Base-by-base conservation (phyloP, 768 basidiomycete genomes). In the Termitomyces sp. region DNA sequence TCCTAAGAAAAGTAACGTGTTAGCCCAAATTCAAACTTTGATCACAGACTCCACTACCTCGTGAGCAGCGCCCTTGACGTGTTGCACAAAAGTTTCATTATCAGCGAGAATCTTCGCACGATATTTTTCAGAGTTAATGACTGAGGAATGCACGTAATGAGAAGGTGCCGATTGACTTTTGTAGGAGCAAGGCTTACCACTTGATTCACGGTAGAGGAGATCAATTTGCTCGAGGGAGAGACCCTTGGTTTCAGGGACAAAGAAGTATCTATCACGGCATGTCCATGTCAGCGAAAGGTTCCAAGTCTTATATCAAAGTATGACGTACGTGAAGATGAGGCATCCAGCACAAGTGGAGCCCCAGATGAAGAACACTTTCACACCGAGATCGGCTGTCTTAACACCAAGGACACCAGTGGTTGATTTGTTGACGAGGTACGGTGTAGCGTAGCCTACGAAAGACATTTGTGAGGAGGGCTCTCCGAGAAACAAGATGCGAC, bases 361-460 rank as follows among this genome's bases (percentile, higher is more conserved):
- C 92, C 92, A 94, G 73, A 94, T 82, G 80, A 93, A 94, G 85
- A 94, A 94, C 70, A 93, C 91, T 71, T 89, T 91, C 49, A 80
- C 79, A 55, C 82, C 78, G 39, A 92, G 84, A 57, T 76, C 75
- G 11, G 80, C 82, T 63, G 81, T 72, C 55, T 69, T 71, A 58
- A 66, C 64, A 33, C 62, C 69, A 22, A 61, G 64, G 40, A 67
- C 55, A 53, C 68, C 68, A 1, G 58, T 60, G 7, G 68, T 67
- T 0, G 66, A 46, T 0, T 56, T 42, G 63, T 84, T 74, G 64
- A 89, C 87, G 42, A 89, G 79, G 62, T 83, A 87, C 3, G 89
- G 88, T 3, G 80, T 68, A 1, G 66, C 65, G 46, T 67, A 69
- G 18, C 64, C 76, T 78, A 60, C 18, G 24, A 36, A 53, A 8